phyloP scores from a whole-genome alignment of 306 rosid species.

The Sesbania bispinosa region DNA sequence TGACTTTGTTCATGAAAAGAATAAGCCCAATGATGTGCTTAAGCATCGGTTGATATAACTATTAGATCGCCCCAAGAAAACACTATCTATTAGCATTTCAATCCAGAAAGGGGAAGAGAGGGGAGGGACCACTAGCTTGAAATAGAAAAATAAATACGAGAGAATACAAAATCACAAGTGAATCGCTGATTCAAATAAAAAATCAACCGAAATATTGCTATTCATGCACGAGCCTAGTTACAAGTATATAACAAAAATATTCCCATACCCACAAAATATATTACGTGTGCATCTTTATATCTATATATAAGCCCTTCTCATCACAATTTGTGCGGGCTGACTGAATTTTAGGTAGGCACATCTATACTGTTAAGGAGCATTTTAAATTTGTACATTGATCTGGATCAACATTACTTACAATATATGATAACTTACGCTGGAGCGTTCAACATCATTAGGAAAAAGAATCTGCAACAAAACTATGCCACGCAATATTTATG shows the following conservation, averaged over 20 bases:
- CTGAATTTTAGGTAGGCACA: too few species aligned
- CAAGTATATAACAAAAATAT: constrained; percentile 16
- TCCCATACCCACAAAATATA: constrained; percentile 19
- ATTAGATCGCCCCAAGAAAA: too few species aligned
- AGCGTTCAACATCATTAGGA: constrained; percentile 10
- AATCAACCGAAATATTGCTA: background rate
- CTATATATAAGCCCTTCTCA: background rate
- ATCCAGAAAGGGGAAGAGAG: too few species aligned
- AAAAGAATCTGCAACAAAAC: constrained; percentile 22
- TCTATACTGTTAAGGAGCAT: constrained; percentile 16
- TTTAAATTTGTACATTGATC: constrained; percentile 19
- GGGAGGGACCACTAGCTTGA: too few species aligned
- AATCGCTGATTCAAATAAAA: background rate
- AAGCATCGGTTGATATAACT: too few species aligned
- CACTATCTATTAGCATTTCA: too few species aligned
- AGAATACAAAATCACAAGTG: background rate
- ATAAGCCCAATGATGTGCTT: too few species aligned
- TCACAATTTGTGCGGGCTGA: constrained; percentile 1
- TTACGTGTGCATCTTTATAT: background rate
- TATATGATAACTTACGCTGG: constrained; percentile 3
- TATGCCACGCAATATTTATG: constrained; percentile 14
- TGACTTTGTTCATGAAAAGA: too few species aligned
- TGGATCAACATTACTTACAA: constrained; percentile 15
- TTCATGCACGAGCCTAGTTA: constrained; percentile 16
- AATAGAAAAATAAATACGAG: background rate